These are phyloP conservation scores for Tetrapisispora namnaoensis DNA, from an alignment of 805 yeast genomes.

Conservation along the genomic window DNA sequence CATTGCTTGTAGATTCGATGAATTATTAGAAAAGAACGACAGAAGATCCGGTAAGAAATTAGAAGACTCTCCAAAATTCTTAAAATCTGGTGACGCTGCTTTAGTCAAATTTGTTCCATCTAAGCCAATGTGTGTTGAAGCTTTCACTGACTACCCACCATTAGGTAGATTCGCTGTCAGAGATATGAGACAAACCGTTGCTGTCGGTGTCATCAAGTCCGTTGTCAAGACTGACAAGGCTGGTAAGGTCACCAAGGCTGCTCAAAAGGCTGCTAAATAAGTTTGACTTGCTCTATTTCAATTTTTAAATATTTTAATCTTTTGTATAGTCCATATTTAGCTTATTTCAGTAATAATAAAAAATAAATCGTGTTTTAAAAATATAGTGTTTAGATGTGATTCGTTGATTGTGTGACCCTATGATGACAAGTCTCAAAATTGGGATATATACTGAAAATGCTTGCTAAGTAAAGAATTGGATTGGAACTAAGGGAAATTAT, in stretches of 20 bases:
- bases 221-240: slow-evolving; percentile 80
- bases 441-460: not conserved
- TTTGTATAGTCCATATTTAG: slow-evolving; percentile 2
- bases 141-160: slow-evolving; percentile 88
- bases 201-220: slow-evolving; percentile 97
- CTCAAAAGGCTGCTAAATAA: slow-evolving; percentile 35
- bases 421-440: not conserved
- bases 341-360: slow-evolving; percentile 1
- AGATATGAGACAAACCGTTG: slow-evolving; percentile 99
- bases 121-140: slow-evolving; percentile 40
- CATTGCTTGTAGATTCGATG: slow-evolving; percentile 81
- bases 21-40: slow-evolving; percentile 75
- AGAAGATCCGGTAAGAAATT: slow-evolving; percentile 87
- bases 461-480: too few relatives aligned
- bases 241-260: slow-evolving; percentile 96
- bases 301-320: not conserved
- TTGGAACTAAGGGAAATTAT: too few relatives aligned
- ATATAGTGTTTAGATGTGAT: not conserved
- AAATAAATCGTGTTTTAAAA: slow-evolving; percentile 19
- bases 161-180: slow-evolving; percentile 97
- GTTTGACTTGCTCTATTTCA: slow-evolving; percentile 43
- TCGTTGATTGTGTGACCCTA: too few relatives aligned
- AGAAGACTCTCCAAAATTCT: slow-evolving; percentile 84
- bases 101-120: slow-evolving; percentile 81
- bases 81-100: slow-evolving; percentile 95